Evolutionary conservation across 108 stramenopile genomes (phyloP).

Genomic region (Heterococcus sp.): DNA sequence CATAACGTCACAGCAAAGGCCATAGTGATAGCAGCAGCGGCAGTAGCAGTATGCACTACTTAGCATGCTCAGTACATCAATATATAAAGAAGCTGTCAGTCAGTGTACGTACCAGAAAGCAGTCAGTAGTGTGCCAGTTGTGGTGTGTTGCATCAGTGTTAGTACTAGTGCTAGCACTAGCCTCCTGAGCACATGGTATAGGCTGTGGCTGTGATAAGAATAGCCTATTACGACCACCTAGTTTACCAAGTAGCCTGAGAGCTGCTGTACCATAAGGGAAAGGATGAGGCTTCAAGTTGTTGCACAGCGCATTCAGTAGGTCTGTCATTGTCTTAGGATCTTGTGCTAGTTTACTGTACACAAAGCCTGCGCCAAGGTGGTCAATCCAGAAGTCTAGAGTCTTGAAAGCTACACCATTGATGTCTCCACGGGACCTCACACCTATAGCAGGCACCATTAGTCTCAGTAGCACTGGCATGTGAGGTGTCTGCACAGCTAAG

Average conservation of each 20-base stretch:
- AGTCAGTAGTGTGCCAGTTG: conserved; percentile 25
- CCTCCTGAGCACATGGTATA: no score
- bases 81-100: no score
- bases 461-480: conserved; percentile 78
- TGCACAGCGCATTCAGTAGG: conserved; percentile 73
- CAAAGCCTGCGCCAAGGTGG: conserved; percentile 76
- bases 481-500: conserved; percentile 80
- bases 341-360: conserved; percentile 29
- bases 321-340: conserved; percentile 49
- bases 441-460: conserved; percentile 79
- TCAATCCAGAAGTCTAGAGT: conserved; percentile 96
- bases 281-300: conserved; percentile 82
- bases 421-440: conserved; percentile 65
- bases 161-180: no score
- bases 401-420: conserved; percentile 73
- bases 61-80: background rate
- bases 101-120: conserved; percentile 9
- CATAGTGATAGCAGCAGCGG: no score
- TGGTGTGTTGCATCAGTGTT: no score
- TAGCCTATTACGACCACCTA: conserved; percentile 76
- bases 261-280: conserved; percentile 85
- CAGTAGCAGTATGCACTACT: no score
- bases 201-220: no score
- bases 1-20: no score
- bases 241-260: conserved; percentile 83